A percentile compares a stretch with the other conserved stretches of the same genome.
Evolutionary conservation across 495 filamentous ascomycete genomes (phyloP).

Genomic region (Hypoxylon lenormandii): DNA sequence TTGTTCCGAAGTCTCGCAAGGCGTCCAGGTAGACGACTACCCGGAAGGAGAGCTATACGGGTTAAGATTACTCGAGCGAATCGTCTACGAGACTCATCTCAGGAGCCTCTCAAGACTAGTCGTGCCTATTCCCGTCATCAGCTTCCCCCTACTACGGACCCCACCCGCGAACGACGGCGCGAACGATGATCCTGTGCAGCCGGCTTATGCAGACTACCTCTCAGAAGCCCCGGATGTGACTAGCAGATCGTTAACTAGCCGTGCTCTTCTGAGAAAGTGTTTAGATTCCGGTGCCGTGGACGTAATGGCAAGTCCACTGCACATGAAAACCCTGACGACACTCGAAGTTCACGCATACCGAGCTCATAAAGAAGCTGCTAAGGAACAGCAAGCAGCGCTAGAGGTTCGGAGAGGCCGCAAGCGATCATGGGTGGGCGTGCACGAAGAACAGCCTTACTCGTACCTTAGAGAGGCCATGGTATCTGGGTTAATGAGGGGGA

Average conservation of each 20-base stretch:
- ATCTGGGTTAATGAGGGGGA: conserved; percentile 88
- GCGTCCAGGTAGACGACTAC: conserved; percentile 52
- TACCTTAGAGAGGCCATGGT: conserved; percentile 90
- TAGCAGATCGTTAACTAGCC: conserved; percentile 55
- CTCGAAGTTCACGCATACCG: conserved; percentile 86
- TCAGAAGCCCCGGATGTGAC: conserved; percentile 35
- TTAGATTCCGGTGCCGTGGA: conserved; percentile 87
- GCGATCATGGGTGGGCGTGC: conserved; percentile 91
- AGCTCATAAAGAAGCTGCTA: conserved; percentile 75
- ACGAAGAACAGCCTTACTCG: conserved; percentile 85
- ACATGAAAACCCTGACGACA: conserved; percentile 74
- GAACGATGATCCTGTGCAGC: conserved; percentile 50
- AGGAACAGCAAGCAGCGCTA: conserved; percentile 74
- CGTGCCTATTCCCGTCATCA: conserved; percentile 76
- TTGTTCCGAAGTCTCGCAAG: conserved; percentile 44
- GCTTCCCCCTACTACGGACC: conserved; percentile 47
- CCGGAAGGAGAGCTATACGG: conserved; percentile 72
- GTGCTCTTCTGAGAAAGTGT: conserved; percentile 69
- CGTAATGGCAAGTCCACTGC: conserved; percentile 81
- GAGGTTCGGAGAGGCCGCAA: conserved; percentile 77
- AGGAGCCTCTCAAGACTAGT: conserved; percentile 78
- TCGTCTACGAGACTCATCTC: conserved; percentile 76
- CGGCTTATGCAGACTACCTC: conserved; percentile 32
- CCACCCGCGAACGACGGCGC: conserved; percentile 47
- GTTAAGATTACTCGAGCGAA: conserved; percentile 72